phyloP scores from a whole-genome alignment of 495 filamentous ascomycete species.

The Bacidia rubella region DNA sequence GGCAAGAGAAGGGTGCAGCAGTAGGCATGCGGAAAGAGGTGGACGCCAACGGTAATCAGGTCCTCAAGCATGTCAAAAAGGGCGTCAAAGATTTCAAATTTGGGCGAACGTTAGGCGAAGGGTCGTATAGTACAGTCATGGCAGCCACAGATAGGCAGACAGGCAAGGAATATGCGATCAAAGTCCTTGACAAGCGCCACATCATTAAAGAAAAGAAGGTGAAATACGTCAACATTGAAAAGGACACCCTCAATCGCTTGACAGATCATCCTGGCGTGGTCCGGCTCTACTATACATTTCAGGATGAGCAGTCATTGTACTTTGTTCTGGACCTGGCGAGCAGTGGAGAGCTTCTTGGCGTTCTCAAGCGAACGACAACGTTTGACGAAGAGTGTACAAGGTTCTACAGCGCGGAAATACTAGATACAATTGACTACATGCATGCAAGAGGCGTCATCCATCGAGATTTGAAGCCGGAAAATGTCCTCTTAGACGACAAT shows the following conservation, averaged over 20 bases:
- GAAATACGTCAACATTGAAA: conserved; percentile 99
- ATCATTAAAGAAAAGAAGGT: conserved; percentile 99
- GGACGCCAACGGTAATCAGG: conserved; percentile 70
- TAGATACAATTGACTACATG: conserved; percentile 97
- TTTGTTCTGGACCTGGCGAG: conserved; percentile 92
- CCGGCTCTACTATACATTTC: conserved; percentile 96
- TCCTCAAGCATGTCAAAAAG: conserved; percentile 81
- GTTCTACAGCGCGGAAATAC: conserved; percentile 92
- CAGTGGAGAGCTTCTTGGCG: conserved; percentile 82
- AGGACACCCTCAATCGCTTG: conserved; percentile 89
- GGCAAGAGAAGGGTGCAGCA: conserved; percentile 88
- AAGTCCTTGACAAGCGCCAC: conserved; percentile 95
- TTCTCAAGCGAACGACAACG: conserved; percentile 82
- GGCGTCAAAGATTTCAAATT: conserved; percentile 96
- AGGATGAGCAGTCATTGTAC: conserved; percentile 90
- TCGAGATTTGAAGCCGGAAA: conserved; percentile 94
- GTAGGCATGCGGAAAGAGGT: conserved; percentile 61
- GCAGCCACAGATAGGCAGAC: conserved; percentile 92
- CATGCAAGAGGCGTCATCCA: conserved; percentile 93
- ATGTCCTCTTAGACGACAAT: conserved; percentile 84
- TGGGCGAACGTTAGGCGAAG: conserved; percentile 82
- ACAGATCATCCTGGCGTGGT: conserved; percentile 97
- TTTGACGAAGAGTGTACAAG: conserved; percentile 93
- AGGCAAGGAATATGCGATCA: conserved; percentile 93
- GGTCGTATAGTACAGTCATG: conserved; percentile 94